Percentiles rank a stretch among this genome's conserved stretches.
Conservation (phyloP, 148 eudicot genomes). For the Fagopyrum tataricum region DNA sequence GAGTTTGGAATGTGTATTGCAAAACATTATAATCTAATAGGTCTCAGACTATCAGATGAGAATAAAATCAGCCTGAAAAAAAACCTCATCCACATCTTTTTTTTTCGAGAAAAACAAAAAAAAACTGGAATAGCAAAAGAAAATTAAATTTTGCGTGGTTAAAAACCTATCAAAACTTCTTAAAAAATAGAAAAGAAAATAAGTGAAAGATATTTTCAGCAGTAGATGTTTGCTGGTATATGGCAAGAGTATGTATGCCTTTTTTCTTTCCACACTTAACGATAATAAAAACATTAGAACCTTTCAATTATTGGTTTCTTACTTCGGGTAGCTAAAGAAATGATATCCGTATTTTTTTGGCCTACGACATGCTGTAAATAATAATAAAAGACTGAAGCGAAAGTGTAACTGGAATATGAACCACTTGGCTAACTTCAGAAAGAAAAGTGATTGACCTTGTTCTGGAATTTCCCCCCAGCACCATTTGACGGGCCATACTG, state of each 20-base stretch:
- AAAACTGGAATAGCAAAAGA: not conserved
- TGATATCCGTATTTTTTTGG: not conserved
- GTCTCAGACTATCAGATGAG: not conserved
- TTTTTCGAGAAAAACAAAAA: too few relatives aligned
- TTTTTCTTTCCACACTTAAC: not conserved
- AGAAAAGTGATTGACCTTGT: slow-evolving; percentile 50
- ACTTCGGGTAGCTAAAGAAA: not conserved
- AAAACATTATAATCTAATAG: not conserved
- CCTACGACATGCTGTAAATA: not conserved
- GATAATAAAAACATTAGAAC: not conserved
- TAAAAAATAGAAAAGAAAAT: too few relatives aligned
- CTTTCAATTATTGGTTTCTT: not conserved
- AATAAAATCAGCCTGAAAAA: not conserved
- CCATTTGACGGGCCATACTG: slow-evolving; percentile 69
- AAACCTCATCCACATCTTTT: not conserved
- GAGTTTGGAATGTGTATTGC: not conserved
- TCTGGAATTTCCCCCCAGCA: slow-evolving; percentile 58
- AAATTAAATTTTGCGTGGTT: not conserved
- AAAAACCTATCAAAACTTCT: not conserved
- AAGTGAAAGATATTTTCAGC: not conserved
- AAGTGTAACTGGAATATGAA: not conserved
- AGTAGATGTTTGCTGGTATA: not conserved
- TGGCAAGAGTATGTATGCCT: not conserved
- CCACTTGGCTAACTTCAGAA: not conserved
- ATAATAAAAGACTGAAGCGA: not conserved